Conservation (phyloP, 768 basidiomycete genomes). For the Hemileccinum rubropunctum region DNA sequence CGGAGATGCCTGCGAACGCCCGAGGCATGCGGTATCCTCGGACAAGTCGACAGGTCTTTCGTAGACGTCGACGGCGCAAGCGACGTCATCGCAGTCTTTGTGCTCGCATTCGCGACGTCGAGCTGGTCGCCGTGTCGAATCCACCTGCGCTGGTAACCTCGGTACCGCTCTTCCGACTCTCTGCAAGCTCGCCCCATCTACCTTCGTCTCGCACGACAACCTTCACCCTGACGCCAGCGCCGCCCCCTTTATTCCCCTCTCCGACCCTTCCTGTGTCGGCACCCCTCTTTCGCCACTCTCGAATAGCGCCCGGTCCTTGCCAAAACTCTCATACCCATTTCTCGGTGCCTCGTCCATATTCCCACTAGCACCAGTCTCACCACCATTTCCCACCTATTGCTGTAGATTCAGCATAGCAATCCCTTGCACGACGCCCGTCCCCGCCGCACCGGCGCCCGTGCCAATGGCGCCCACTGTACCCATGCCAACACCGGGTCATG, state of each 20-base stretch:
- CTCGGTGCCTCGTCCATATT: not conserved
- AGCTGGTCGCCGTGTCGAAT: not conserved
- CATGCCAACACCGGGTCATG: conserved; percentile 78
- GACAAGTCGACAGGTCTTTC: not conserved
- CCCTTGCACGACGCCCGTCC: conserved; percentile 76
- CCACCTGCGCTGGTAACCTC: too few relatives aligned
- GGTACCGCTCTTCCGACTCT: conserved; percentile 1
- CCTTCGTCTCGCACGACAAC: conserved; percentile 18
- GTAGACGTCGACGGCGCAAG: not conserved
- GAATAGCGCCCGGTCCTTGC: conserved; percentile 43
- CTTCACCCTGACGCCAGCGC: too few relatives aligned
- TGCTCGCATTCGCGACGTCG: conserved; percentile 1
- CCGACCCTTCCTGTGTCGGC: conserved; percentile 11
- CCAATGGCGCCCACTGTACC: conserved; percentile 30
- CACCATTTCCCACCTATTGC: conserved; percentile 62
- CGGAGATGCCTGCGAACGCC: not conserved
- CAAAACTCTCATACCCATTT: conserved; percentile 21
- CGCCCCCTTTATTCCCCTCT: not conserved
- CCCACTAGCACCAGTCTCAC: not conserved
- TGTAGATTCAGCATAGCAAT: conserved; percentile 89
- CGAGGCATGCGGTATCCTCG: not conserved
- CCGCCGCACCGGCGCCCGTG: conserved; percentile 13
- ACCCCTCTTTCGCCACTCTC: conserved; percentile 44
- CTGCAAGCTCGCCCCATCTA: conserved; percentile 23
- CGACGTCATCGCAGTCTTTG: not conserved